phyloP scores from a whole-genome alignment of 805 yeast species.

The Saturnispora besseyi region DNA sequence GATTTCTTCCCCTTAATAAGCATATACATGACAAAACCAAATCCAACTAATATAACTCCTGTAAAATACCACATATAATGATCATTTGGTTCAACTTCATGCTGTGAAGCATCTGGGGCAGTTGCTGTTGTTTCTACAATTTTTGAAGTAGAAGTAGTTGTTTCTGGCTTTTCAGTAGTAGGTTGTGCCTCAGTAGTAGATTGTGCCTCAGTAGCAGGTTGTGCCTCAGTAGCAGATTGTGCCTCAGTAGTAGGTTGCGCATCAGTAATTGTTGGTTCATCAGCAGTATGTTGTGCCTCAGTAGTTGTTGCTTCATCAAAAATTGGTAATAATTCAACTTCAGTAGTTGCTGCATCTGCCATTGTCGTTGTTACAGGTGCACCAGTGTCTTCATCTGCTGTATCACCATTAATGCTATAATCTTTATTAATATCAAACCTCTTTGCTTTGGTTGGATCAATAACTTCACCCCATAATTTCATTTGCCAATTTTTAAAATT shows the following conservation, averaged over 20 bases:
- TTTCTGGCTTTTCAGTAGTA: neutral
- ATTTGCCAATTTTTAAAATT: conserved; percentile 63
- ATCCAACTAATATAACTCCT: conserved; percentile 51
- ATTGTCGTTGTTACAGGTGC: neutral
- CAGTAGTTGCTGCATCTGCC: neutral
- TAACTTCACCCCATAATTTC: conserved; percentile 72
- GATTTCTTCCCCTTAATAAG: conserved; percentile 31
- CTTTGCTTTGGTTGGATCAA: conserved; percentile 54
- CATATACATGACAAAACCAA: conserved; percentile 36
- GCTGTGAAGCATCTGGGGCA: conserved; percentile 7
- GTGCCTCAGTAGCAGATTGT: neutral
- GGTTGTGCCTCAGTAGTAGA: neutral
- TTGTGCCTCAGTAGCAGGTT: neutral
- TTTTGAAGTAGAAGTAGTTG: neutral
- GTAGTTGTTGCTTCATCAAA: conserved; percentile 10
- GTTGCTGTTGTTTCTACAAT: neutral
- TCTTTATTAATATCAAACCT: conserved; percentile 43
- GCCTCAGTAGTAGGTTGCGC: neutral
- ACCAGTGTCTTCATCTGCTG: conserved; percentile 4
- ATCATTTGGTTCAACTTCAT: conserved; percentile 5
- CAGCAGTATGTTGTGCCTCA: conserved; percentile 2
- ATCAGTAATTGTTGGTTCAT: neutral
- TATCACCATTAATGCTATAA: conserved; percentile 28
- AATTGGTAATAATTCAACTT: neutral
- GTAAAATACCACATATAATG: conserved; percentile 32